These are phyloP conservation scores for Calonectria leucothoes DNA, from an alignment of 2,329 filamentous ascomycete species.

Conservation along the genomic window DNA sequence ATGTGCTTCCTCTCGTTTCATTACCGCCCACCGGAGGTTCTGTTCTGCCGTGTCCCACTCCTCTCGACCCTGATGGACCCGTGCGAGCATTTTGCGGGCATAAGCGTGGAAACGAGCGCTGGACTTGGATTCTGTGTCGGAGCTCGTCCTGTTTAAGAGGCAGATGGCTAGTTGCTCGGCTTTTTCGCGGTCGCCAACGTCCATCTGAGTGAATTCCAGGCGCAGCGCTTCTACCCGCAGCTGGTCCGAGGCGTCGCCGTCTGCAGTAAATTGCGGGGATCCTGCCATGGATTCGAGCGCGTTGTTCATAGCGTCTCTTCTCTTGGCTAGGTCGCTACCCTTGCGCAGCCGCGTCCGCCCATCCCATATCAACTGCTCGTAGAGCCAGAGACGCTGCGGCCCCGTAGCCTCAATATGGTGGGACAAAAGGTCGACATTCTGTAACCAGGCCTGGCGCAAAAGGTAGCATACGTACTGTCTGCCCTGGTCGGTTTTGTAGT, in stretches of 20 bases:
- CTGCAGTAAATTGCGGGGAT: constrained; percentile 17
- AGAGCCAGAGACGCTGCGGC: constrained; percentile 49
- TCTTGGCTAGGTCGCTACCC: constrained; percentile 44
- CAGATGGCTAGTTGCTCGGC: constrained; percentile 46
- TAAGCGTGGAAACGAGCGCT: constrained; percentile 52
- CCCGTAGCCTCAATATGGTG: constrained; percentile 45
- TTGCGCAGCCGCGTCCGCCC: constrained; percentile 49
- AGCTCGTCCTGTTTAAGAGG: constrained; percentile 43
- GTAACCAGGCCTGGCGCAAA: constrained; percentile 50
- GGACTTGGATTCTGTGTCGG: constrained; percentile 36
- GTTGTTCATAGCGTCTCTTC: constrained; percentile 43
- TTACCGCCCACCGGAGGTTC: constrained; percentile 47
- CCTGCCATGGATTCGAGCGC: constrained; percentile 43
- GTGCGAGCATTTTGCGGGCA: constrained; percentile 52
- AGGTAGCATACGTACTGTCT: constrained; percentile 47
- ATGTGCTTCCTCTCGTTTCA: constrained; percentile 50
- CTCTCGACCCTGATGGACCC: constrained; percentile 47
- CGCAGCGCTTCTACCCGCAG: constrained; percentile 48
- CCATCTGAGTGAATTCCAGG: constrained; percentile 54
- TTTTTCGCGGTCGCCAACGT: constrained; percentile 45
- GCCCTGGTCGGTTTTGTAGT: constrained; percentile 46
- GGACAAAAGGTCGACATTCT: constrained; percentile 49
- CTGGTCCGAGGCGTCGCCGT: constrained; percentile 35
- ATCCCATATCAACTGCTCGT: constrained; percentile 54
- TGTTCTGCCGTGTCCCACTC: constrained; percentile 48